phyloP scores from a whole-genome alignment of 2,329 filamentous ascomycete genomes.

The Cladosporium sp. region DNA sequence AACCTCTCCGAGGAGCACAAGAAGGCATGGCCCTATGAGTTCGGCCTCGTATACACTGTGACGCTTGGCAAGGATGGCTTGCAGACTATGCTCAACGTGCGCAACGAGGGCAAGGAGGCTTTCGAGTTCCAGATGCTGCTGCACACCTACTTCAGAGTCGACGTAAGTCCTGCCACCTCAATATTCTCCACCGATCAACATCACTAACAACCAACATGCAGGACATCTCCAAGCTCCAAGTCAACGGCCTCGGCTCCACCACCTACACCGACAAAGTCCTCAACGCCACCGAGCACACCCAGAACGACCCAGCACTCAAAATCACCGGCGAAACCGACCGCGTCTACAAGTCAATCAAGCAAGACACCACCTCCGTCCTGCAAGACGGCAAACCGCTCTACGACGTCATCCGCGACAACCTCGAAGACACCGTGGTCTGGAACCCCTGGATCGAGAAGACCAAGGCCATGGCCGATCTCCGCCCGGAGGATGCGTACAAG shows the following conservation, averaged over 20 bases:
- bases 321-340: conserved; percentile 81
- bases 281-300: conserved; percentile 45
- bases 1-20: conserved; percentile 65
- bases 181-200: neutral
- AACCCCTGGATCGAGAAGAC: conserved; percentile 92
- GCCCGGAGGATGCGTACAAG: conserved; percentile 82
- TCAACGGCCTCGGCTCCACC: conserved; percentile 72
- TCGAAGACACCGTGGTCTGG: conserved; percentile 90
- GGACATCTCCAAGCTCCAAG: conserved; percentile 70
- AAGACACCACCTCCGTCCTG: conserved; percentile 58
- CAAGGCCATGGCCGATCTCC: conserved; percentile 76
- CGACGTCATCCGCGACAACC: conserved; percentile 74
- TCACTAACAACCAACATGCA: conserved; percentile 33
- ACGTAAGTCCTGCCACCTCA: conserved; percentile 50
- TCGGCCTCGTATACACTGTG: conserved; percentile 89
- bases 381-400: conserved; percentile 62
- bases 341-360: conserved; percentile 67
- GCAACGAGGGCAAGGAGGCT: conserved; percentile 74
- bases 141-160: conserved; percentile 82
- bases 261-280: conserved; percentile 51
- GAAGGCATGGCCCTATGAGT: conserved; percentile 77
- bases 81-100: conserved; percentile 76
- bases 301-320: conserved; percentile 58
- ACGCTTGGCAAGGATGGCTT: conserved; percentile 71
- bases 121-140: conserved; percentile 91